Conservation (phyloP, 257 asterid genomes). For the Coffea canephora region DNA sequence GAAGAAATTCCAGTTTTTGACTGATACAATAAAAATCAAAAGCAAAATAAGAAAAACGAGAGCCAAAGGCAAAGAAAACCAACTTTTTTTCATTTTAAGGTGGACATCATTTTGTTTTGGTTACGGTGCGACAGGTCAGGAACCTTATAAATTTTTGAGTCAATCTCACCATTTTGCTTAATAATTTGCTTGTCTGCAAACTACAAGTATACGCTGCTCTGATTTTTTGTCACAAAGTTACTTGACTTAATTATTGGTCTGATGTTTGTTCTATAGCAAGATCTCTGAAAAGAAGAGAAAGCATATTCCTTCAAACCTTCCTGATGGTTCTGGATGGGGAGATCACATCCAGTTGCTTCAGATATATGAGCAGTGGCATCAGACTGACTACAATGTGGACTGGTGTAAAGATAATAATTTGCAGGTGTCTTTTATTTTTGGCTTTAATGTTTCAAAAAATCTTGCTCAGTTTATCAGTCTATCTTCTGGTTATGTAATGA, state of each 20-base stretch:
- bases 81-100: too few species aligned
- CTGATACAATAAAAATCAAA: not conserved
- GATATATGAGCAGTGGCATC: slow-evolving; percentile 87
- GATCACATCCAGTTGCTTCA: slow-evolving; percentile 96
- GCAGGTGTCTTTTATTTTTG: slow-evolving; percentile 45
- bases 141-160: too few species aligned
- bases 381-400: slow-evolving; percentile 48
- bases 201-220: too few species aligned
- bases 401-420: slow-evolving; percentile 92
- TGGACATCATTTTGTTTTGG: not conserved
- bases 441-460: not conserved
- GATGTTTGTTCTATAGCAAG: slow-evolving; percentile 39
- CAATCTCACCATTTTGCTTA: too few species aligned
- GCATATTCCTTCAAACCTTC: slow-evolving; percentile 72
- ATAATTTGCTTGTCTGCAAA: too few species aligned
- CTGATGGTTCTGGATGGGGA: slow-evolving; percentile 93
- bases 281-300: slow-evolving; percentile 69
- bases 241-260: not conserved
- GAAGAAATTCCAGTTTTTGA: not conserved
- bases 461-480: not conserved
- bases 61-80: not conserved
- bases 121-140: not conserved
- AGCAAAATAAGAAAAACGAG: not conserved
- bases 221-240: too few species aligned
- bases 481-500: not conserved